Evolutionary conservation across 78 protist species (phyloP).

Genomic region (Ministeria vibrans): DNA sequence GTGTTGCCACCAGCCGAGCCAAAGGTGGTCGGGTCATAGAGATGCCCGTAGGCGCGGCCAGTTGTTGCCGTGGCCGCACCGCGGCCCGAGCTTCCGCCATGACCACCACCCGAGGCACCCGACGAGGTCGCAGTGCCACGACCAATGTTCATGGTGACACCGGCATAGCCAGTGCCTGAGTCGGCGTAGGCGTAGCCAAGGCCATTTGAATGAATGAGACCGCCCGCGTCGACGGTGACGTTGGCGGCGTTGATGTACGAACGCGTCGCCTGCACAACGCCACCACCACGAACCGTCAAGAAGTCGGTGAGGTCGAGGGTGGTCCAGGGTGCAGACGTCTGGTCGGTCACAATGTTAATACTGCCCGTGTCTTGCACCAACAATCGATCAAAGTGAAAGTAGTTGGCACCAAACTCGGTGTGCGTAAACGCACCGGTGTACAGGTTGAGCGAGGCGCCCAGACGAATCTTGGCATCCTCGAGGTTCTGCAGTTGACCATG

Average conservation of each 20-base stretch:
- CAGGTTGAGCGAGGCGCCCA: background rate
- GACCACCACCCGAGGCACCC: background rate
- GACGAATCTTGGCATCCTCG: background rate
- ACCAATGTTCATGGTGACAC: background rate
- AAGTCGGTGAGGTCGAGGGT: no score
- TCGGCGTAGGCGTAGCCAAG: background rate
- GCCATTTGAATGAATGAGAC: background rate
- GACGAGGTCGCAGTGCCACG: background rate
- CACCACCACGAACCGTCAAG: background rate
- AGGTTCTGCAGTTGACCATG: background rate
- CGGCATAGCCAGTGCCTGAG: background rate
- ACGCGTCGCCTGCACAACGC: background rate
- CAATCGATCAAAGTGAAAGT: no score
- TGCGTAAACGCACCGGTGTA: no score
- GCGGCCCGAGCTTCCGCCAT: background rate
- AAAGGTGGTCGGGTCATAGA: background rate
- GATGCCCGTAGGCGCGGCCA: background rate
- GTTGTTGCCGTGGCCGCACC: background rate
- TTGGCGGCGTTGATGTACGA: background rate
- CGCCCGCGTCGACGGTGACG: background rate
- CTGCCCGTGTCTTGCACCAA: no score
- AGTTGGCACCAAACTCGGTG: no score
- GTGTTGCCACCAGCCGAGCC: background rate
- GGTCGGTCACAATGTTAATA: no score
- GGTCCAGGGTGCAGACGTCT: no score